Evolutionary conservation across 2,329 filamentous ascomycete genomes (phyloP).

Genomic region (Aspergillus sojae): DNA sequence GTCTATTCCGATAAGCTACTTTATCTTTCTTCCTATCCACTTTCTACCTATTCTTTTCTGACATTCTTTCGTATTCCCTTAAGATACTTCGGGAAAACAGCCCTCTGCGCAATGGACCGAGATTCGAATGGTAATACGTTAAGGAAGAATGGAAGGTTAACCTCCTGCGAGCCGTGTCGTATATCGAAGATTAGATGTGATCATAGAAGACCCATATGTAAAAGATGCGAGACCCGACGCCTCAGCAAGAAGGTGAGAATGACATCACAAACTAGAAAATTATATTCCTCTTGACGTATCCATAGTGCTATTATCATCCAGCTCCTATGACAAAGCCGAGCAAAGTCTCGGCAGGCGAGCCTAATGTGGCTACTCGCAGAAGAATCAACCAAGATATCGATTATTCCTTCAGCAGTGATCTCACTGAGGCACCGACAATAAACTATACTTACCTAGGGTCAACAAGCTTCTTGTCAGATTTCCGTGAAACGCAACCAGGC

Average conservation of each 20-base stretch:
- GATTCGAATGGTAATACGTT: background rate
- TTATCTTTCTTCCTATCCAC: background rate
- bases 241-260: background rate
- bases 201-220: conserved; percentile 4
- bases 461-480: background rate
- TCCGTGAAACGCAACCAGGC: background rate
- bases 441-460: background rate
- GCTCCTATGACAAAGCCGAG: conserved; percentile 1
- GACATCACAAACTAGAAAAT: background rate
- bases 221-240: background rate
- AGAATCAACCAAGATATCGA: background rate
- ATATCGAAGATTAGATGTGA: conserved; percentile 2
- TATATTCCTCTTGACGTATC: background rate
- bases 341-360: background rate
- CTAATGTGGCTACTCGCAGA: background rate
- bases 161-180: conserved; percentile 2
- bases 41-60: background rate
- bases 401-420: background rate
- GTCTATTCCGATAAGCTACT: background rate
- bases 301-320: conserved; percentile 3
- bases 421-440: background rate
- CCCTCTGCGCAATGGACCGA: background rate
- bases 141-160: conserved; percentile 1
- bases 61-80: background rate
- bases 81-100: background rate